Base-by-base conservation (phyloP, 257 asterid species). In the Cinchona pubescens region DNA sequence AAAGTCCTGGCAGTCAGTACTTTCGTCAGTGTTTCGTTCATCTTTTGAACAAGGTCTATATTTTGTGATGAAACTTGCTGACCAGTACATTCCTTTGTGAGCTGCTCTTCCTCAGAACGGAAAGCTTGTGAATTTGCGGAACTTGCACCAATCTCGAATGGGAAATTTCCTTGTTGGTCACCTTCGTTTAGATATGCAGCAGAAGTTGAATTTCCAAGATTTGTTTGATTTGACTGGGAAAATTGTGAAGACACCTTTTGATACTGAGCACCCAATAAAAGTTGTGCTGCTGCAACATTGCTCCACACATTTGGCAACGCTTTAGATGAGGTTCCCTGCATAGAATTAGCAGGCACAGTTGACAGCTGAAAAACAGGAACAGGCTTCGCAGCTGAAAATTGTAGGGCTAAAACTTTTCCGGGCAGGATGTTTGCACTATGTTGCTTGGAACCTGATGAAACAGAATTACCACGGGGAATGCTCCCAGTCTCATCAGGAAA, bases 191-290 rank as follows among this genome's bases (percentile, higher is more conserved):
- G 78, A 79, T 79, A 83, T 80, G 82, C 80, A 76, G 86, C 68
- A 78, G 86, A 72, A 79, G 91, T 82, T 74, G 90, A 84, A 79
- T 88, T 92, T 82, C 81, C 81, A 70, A 85, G 76, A 76, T 81
- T 87, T 62, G 87, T 80, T 78, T 75, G 91, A 80, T 84, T 65
- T 42, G 84, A 62, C 68, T 78, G 84, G 16, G 86, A 67, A 72
- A 63, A 67, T 71, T 79, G 86, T 63, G 89, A 82, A 43, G 89
- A 40, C 58, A 45, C 78, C 72, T 81, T 82, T 61, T 48, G 85
- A 75, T 51, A 77, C 75, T 88, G 88, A 71, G 79, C 38, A 62
- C 83, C 80, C 70, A 75, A 64, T 69, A 56, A 67, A 68, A 83
- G 88, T 70, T 79, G 87, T 62, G 75, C 88, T 69, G 83, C 82